Evolutionary conservation across 768 basidiomycete species (phyloP).

Genomic region (Imleria badia): DNA sequence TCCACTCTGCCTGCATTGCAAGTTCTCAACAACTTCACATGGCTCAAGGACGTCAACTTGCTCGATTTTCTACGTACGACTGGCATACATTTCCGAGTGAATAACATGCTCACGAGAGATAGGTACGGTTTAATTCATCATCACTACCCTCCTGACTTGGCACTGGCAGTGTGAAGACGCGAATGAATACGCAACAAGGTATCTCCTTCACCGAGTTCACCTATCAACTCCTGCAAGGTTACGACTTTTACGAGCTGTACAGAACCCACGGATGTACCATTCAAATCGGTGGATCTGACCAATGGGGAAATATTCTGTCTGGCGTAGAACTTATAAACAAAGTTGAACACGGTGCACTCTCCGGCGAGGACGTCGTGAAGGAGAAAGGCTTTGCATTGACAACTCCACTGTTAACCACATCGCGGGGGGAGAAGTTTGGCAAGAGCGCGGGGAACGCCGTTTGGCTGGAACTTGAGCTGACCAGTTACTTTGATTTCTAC

Average conservation of each 20-base stretch:
- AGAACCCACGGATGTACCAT: slow-evolving; percentile 67
- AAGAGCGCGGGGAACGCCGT: slow-evolving; percentile 96
- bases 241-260: slow-evolving; percentile 85
- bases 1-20: slow-evolving; percentile 28
- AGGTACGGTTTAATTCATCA: slow-evolving; percentile 50
- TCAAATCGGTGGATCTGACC: slow-evolving; percentile 95
- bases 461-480: slow-evolving; percentile 79
- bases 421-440: slow-evolving; percentile 92
- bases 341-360: slow-evolving; percentile 21
- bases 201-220: slow-evolving; percentile 99
- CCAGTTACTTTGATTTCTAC: slow-evolving; percentile 91
- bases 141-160: slow-evolving; percentile 6
- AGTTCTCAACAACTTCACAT: slow-evolving; percentile 69
- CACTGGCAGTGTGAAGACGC: slow-evolving; percentile 68
- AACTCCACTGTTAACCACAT: slow-evolving; percentile 89
- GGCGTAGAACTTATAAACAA: slow-evolving; percentile 88
- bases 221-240: slow-evolving; percentile 95
- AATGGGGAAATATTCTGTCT: slow-evolving; percentile 97
- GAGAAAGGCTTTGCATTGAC: slow-evolving; percentile 76
- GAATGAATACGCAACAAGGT: slow-evolving; percentile 76
- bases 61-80: slow-evolving; percentile 83
- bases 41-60: slow-evolving; percentile 72
- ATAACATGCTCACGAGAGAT: slow-evolving; percentile 87
- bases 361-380: slow-evolving; percentile 10
- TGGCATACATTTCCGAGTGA: slow-evolving; percentile 79